Conservation (phyloP, 164 flowering plant species). For the Akebia trifoliata region DNA sequence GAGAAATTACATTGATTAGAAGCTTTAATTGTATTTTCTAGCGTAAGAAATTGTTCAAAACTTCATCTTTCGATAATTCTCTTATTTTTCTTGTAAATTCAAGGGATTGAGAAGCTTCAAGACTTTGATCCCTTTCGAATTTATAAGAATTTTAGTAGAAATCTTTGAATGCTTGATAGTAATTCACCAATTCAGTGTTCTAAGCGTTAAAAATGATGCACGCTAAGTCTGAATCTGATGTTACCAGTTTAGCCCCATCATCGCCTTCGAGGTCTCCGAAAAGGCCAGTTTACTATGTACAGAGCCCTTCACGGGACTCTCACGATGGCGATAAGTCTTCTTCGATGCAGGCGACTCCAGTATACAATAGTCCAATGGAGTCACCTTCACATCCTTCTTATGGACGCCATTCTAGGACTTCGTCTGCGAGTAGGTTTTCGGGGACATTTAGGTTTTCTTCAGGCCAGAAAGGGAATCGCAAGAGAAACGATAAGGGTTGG, state of each 20-base stretch:
- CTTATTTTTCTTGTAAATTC: no score
- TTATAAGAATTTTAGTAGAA: no score
- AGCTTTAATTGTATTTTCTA: no score
- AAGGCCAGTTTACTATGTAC: conserved; percentile 75
- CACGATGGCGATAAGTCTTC: conserved; percentile 95
- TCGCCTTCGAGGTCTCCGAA: conserved; percentile 94
- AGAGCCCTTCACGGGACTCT: conserved; percentile 95
- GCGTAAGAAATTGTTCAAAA: no score
- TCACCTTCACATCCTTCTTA: conserved; percentile 93
- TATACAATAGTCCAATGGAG: conserved; percentile 77
- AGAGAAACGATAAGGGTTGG: conserved; percentile 94
- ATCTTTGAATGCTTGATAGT: no score
- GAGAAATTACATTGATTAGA: no score
- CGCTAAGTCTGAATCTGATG: conserved; percentile 85
- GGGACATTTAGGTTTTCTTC: conserved; percentile 85
- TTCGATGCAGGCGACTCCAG: conserved; percentile 84
- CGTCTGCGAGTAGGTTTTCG: conserved; percentile 87
- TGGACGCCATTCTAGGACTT: conserved; percentile 84
- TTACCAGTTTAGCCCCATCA: conserved; percentile 85
- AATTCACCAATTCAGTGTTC: background rate
- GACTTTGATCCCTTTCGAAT: no score
- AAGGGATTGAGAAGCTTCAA: no score
- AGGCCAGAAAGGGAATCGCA: conserved; percentile 55
- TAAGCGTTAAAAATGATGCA: conserved; percentile 42
- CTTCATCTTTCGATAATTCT: no score